These are phyloP conservation scores for Annona cherimola DNA, from an alignment of 164 flowering plant species.

Conservation along the genomic window DNA sequence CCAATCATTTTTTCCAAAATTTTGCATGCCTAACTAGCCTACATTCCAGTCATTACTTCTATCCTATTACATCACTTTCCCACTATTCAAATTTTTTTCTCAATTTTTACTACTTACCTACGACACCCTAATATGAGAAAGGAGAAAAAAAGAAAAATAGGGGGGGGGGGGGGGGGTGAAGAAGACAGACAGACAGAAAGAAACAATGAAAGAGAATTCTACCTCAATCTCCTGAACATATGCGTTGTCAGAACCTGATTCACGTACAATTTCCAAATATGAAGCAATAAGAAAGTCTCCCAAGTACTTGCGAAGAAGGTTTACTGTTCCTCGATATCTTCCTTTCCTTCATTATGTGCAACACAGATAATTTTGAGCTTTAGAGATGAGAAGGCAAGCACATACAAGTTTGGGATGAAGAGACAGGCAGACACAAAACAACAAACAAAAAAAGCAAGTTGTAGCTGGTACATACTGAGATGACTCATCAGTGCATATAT, in stretches of 20 bases:
- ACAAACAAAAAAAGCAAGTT: neutral
- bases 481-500: slow-evolving; percentile 74
- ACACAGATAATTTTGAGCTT: neutral
- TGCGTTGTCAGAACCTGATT: slow-evolving; percentile 62
- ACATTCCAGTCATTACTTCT: no score
- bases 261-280: slow-evolving; percentile 61
- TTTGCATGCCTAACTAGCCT: no score
- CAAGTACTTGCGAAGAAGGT: slow-evolving; percentile 81
- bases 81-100: no score
- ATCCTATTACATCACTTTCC: no score
- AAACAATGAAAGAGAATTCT: slow-evolving; percentile 1
- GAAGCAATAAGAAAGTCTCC: slow-evolving; percentile 88
- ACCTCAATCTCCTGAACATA: slow-evolving; percentile 92
- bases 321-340: slow-evolving; percentile 38
- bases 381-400: neutral
- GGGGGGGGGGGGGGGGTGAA: no score
- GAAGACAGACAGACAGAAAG: neutral
- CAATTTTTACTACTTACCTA: neutral
- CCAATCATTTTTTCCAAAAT: no score
- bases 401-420: neutral
- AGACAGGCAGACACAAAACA: neutral
- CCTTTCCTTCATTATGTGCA: slow-evolving; percentile 51
- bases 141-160: no score
- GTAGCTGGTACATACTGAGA: slow-evolving; percentile 39
- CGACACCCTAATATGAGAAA: neutral